phyloP scores from a whole-genome alignment of 2,329 filamentous ascomycete species.

The Alternaria metachromatica region DNA sequence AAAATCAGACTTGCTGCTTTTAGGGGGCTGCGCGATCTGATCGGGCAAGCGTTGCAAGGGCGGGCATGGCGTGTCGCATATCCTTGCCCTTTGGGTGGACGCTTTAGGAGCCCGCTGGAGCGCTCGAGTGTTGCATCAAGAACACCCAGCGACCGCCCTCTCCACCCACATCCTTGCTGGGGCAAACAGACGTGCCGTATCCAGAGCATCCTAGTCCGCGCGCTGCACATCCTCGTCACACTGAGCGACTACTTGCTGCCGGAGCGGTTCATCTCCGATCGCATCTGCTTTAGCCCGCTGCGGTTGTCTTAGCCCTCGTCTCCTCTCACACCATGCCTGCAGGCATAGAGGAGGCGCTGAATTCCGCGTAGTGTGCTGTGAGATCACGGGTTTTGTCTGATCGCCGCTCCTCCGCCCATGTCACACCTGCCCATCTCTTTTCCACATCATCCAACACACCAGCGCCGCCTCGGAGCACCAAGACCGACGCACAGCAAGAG shows the following conservation, averaged over 20 bases:
- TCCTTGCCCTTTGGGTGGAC: constrained; percentile 23
- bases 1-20: constrained; percentile 3
- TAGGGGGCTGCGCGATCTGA: constrained; percentile 22
- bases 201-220: constrained; percentile 16
- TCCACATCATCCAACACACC: constrained; percentile 17
- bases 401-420: constrained; percentile 28
- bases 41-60: constrained; percentile 30
- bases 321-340: constrained; percentile 37
- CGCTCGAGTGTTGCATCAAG: constrained; percentile 17
- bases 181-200: constrained; percentile 29
- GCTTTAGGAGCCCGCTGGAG: constrained; percentile 19
- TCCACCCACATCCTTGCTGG: constrained; percentile 20
- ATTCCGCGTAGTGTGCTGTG: constrained; percentile 25
- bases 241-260: constrained; percentile 35
- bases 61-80: constrained; percentile 27
- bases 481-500: constrained; percentile 22
- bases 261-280: constrained; percentile 49
- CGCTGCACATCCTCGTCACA: constrained; percentile 32
- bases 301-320: constrained; percentile 26
- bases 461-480: constrained; percentile 13
- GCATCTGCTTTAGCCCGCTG: constrained; percentile 38
- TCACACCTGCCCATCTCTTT: constrained; percentile 31
- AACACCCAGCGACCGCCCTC: constrained; percentile 18
- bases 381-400: constrained; percentile 40
- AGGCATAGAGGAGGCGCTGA: constrained; percentile 27